Percentiles rank a stretch among this genome's conserved stretches.
phyloP scores from a whole-genome alignment of 805 yeast species.

The Debaryomyces prosopidis region DNA sequence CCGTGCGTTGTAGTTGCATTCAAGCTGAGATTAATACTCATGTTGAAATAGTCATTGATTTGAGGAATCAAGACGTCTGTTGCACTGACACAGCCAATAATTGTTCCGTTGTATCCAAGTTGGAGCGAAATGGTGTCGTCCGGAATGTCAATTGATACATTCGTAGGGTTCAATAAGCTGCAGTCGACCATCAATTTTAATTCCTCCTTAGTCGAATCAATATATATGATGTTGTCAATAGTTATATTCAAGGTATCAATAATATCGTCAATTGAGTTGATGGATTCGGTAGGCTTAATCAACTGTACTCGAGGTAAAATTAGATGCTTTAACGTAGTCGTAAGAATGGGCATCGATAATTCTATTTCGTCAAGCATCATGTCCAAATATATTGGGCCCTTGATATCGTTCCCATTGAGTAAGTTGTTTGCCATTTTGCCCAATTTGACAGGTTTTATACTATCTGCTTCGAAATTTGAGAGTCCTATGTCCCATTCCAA shows the following conservation, averaged over 20 bases:
- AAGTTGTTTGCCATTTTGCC: slow-evolving; percentile 16
- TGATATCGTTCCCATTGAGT: slow-evolving; percentile 4
- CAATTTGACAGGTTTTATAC: slow-evolving; percentile 9
- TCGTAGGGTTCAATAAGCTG: slow-evolving; percentile 34
- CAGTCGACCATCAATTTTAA: slow-evolving; percentile 29
- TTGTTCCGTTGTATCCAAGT: slow-evolving; percentile 30
- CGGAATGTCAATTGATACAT: slow-evolving; percentile 21
- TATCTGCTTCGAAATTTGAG: slow-evolving; percentile 9
- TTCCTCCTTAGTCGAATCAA: slow-evolving; percentile 22
- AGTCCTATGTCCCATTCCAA: slow-evolving; percentile 6
- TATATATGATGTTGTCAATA: slow-evolving; percentile 18
- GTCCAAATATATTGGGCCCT: slow-evolving; percentile 7
- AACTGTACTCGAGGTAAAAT: not conserved
- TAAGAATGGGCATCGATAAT: slow-evolving; percentile 11
- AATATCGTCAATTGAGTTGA: slow-evolving; percentile 4
- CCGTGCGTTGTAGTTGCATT: slow-evolving; percentile 7
- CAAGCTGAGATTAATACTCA: slow-evolving; percentile 8
- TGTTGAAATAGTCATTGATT: not conserved
- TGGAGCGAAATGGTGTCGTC: slow-evolving; percentile 23
- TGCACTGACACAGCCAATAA: slow-evolving; percentile 30
- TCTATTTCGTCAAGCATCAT: slow-evolving; percentile 13
- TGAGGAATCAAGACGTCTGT: slow-evolving; percentile 19
- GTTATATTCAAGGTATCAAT: slow-evolving; percentile 11
- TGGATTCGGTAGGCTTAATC: not conserved
- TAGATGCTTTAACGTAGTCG: not conserved